These are phyloP conservation scores for Fusarium sp. DNA, from an alignment of 2,329 filamentous ascomycete species.

Conservation along the genomic window DNA sequence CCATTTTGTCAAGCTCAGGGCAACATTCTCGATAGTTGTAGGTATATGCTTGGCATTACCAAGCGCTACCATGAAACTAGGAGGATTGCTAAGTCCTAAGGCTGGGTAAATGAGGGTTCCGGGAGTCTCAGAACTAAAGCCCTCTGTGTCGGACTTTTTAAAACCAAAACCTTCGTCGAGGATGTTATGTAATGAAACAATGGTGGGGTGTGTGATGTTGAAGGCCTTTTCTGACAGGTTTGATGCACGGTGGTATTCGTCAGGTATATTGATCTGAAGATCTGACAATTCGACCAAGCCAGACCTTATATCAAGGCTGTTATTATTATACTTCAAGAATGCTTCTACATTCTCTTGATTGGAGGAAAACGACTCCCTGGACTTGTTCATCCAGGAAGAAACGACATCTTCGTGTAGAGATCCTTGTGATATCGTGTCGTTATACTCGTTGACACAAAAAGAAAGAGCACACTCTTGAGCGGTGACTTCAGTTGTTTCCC, in stretches of 20 bases:
- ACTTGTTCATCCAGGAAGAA: slow-evolving; percentile 2
- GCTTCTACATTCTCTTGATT: accelerated
- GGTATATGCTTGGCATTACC: background rate
- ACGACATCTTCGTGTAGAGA: slow-evolving; percentile 3
- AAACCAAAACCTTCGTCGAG: slow-evolving; percentile 23
- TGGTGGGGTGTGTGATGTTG: slow-evolving; percentile 17
- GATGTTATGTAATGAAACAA: background rate
- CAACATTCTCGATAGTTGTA: slow-evolving; percentile 6
- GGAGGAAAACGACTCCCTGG: background rate
- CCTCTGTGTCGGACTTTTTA: background rate
- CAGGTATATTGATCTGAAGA: slow-evolving; percentile 24
- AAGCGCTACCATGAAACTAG: slow-evolving; percentile 3
- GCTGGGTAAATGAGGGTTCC: slow-evolving; percentile 11
- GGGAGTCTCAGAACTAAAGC: accelerated
- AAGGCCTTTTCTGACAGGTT: background rate
- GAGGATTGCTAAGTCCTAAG: accelerated
- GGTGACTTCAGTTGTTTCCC: slow-evolving; percentile 10
- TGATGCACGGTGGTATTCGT: background rate
- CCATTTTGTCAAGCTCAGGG: slow-evolving; percentile 26
- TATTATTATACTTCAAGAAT: slow-evolving; percentile 11
- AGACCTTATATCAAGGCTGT: slow-evolving; percentile 1
- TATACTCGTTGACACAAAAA: slow-evolving; percentile 27
- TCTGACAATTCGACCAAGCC: background rate
- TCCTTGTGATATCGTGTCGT: slow-evolving; percentile 6
- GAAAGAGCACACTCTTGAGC: slow-evolving; percentile 26